A percentile compares a stretch with the other conserved stretches of the same genome.
phyloP scores from a whole-genome alignment of 306 rosid genomes.

The Mucuna pruriens region DNA sequence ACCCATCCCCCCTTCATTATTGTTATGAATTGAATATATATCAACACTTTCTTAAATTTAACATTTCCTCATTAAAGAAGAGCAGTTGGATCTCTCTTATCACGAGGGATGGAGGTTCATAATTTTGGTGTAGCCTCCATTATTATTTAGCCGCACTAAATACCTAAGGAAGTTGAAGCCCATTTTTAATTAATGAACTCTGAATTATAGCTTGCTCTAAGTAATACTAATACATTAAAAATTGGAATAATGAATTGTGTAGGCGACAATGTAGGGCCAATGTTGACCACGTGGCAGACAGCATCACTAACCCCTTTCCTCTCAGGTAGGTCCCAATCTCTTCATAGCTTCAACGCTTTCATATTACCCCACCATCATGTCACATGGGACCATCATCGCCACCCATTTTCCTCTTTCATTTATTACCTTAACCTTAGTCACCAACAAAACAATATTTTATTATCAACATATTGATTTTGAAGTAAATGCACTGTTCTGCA shows the following conservation, averaged over 20 bases:
- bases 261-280: conserved; percentile 77
- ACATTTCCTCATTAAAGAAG: conserved; percentile 41
- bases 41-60: conserved; percentile 30
- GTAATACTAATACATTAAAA: background rate
- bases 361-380: conserved; percentile 50
- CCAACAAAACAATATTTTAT: conserved; percentile 3
- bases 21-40: conserved; percentile 26
- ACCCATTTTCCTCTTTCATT: conserved; percentile 40
- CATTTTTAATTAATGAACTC: conserved; percentile 45
- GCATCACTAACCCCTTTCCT: conserved; percentile 47
- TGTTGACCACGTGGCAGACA: conserved; percentile 98
- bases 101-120: conserved; percentile 43
- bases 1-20: conserved; percentile 20
- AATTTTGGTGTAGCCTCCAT: conserved; percentile 43
- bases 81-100: conserved; percentile 35
- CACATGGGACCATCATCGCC: conserved; percentile 59
- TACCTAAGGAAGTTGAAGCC: conserved; percentile 48
- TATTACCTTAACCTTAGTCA: conserved; percentile 5
- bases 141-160: conserved; percentile 45
- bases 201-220: conserved; percentile 21
- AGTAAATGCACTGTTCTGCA: background rate
- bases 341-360: conserved; percentile 11
- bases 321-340: conserved; percentile 62
- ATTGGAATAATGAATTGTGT: conserved; percentile 37
- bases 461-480: background rate